Conservation (phyloP, 2,329 filamentous ascomycete species). For the Botrytis tulipae region DNA sequence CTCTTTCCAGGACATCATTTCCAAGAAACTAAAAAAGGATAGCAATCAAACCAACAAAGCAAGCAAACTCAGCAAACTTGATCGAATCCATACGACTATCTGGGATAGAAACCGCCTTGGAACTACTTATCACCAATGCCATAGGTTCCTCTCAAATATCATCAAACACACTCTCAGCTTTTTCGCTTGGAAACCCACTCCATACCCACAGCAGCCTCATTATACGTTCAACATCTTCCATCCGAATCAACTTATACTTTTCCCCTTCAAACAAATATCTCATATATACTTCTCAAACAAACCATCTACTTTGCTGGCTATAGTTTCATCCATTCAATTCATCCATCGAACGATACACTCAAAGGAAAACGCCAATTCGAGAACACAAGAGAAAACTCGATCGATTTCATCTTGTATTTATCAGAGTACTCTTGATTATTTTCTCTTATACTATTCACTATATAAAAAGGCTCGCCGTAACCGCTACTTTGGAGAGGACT, state of each 20-base stretch:
- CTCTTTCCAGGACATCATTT: background rate
- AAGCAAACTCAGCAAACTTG: constrained; percentile 5
- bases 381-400: background rate
- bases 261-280: background rate
- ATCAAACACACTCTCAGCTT: background rate
- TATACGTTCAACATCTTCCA: background rate
- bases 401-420: constrained; percentile 1
- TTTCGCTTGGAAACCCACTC: constrained; percentile 7
- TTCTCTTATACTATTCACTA: constrained; percentile 13
- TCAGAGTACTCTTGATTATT: background rate
- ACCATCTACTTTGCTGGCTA: background rate
- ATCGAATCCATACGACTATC: background rate
- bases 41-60: constrained; percentile 11
- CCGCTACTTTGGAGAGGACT: constrained; percentile 9
- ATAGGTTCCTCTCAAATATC: background rate
- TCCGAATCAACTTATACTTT: background rate
- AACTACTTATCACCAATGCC: constrained; percentile 1
- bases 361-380: background rate
- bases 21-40: background rate
- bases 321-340: constrained; percentile 2
- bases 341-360: background rate
- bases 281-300: constrained; percentile 3
- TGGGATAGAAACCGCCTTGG: background rate
- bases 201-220: constrained; percentile 10
- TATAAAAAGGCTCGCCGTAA: constrained; percentile 3